Evolutionary conservation across 2,329 filamentous ascomycete species (phyloP), one percentile per base, ranked within the genome.

Genomic region (Ophiostoma sp.): DNA sequence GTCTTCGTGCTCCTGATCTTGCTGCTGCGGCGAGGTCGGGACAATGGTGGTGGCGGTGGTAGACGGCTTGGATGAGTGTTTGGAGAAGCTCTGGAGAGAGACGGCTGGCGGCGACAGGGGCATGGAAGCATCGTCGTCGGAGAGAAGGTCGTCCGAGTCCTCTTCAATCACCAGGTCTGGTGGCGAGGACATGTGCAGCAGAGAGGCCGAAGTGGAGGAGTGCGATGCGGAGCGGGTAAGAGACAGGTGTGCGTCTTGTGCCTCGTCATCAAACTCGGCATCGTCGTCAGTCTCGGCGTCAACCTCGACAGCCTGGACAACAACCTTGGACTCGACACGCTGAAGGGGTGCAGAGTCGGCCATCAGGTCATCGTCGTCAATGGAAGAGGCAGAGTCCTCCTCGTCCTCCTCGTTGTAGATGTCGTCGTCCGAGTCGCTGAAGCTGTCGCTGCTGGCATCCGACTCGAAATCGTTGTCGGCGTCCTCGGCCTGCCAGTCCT

Each of bases 171-270:
- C 65, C 71, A 93, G 86, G 78, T 92, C 90, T 10, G 90, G 90
- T 68, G 90, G 85, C 69, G 88, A 87, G 76, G 80, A 68, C 52
- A 70, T 31, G 35, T 65, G 62, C 20, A 65, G 35, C 4, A 31
- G 27, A 31, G 62, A 65, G 17, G 62, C 20, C 11, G 62, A 65
- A 20, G 10, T 39, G 20, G 62, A 85, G 76, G 83, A 82, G 80
- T 89, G 89, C 6, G 90, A 93, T 35, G 83, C 83, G 72, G 89
- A 90, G 76, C 89, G 87, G 70, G 89, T 90, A 72, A 93, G 85
- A 72, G 86, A 84, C 69, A 93, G 86, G 72, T 87, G 83, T 73
- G 83, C 84, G 75, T 87, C 82, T 69, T 83, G 80, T 68, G 83
- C 80, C 70, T 84, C 80, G 23, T 80, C 78, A 60, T 82, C 79